Percentiles rank a stretch among this genome's conserved stretches.
These are phyloP conservation scores for Wolfiporia cocos DNA, from an alignment of 1,284 basidiomycete genomes.

Conservation along the genomic window DNA sequence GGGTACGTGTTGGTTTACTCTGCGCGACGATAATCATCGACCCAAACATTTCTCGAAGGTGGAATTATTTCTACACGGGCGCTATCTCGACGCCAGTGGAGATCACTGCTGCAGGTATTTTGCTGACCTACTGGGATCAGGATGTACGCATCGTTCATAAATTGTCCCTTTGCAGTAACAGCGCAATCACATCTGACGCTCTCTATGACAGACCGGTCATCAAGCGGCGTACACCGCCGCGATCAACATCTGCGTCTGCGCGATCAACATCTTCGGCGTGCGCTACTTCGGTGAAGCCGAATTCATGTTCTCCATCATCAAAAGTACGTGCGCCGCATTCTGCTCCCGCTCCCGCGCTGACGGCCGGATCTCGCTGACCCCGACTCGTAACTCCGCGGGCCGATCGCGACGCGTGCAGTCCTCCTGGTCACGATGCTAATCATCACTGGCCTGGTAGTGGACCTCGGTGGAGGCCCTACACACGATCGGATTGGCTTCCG, in stretches of 20 bases:
- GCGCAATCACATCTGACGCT: too few species aligned
- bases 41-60: slow-evolving; percentile 10
- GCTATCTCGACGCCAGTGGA: slow-evolving; percentile 67
- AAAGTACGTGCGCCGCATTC: slow-evolving; percentile 40
- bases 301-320: slow-evolving; percentile 59
- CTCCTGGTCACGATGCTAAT: slow-evolving; percentile 57
- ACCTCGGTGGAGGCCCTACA: slow-evolving; percentile 64
- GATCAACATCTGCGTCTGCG: slow-evolving; percentile 50
- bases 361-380: too few species aligned
- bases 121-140: slow-evolving; percentile 75
- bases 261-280: slow-evolving; percentile 77
- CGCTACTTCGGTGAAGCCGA: slow-evolving; percentile 46
- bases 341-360: too few species aligned
- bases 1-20: slow-evolving; percentile 18
- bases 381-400: too few species aligned
- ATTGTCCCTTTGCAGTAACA: background rate
- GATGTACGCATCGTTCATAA: slow-evolving; percentile 33
- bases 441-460: slow-evolving; percentile 60
- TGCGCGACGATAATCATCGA: too few species aligned
- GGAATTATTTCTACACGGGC: slow-evolving; percentile 47
- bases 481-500: slow-evolving; percentile 57
- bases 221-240: slow-evolving; percentile 60
- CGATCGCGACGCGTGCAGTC: too few species aligned
- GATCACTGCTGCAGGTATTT: slow-evolving; percentile 68
- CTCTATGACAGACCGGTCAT: too few species aligned